These are phyloP conservation scores for Neurospora sp. DNA, from an alignment of 495 filamentous ascomycete genomes.

Conservation along the genomic window DNA sequence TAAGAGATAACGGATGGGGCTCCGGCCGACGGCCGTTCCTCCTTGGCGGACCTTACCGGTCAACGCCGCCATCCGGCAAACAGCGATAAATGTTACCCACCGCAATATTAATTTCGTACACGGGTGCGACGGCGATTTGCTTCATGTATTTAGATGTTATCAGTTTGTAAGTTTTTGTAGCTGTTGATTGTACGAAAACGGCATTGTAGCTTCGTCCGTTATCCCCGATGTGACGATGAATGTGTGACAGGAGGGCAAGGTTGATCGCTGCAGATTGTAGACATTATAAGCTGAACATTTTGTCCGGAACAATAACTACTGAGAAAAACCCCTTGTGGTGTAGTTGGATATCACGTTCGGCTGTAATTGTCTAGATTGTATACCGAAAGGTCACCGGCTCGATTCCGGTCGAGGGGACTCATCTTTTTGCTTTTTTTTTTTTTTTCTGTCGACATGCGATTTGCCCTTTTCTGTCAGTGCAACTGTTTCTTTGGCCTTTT, in stretches of 20 bases:
- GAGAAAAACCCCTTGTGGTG: background rate
- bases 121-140: background rate
- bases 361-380: background rate
- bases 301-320: background rate
- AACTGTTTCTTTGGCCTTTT: background rate
- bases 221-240: background rate
- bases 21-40: background rate
- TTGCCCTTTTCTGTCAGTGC: background rate
- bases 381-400: background rate
- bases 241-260: background rate
- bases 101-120: background rate
- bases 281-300: background rate
- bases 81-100: background rate
- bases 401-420: background rate
- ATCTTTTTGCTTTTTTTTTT: background rate
- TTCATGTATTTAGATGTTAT: background rate
- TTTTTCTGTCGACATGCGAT: background rate
- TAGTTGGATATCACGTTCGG: background rate
- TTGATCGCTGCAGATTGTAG: background rate
- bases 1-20: background rate
- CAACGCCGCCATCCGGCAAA: background rate
- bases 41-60: background rate
- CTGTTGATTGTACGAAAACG: background rate
- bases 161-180: background rate
- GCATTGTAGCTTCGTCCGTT: background rate